Evolutionary conservation across 208 protist species (phyloP).

Genomic region (Leishmania guyanensis): DNA sequence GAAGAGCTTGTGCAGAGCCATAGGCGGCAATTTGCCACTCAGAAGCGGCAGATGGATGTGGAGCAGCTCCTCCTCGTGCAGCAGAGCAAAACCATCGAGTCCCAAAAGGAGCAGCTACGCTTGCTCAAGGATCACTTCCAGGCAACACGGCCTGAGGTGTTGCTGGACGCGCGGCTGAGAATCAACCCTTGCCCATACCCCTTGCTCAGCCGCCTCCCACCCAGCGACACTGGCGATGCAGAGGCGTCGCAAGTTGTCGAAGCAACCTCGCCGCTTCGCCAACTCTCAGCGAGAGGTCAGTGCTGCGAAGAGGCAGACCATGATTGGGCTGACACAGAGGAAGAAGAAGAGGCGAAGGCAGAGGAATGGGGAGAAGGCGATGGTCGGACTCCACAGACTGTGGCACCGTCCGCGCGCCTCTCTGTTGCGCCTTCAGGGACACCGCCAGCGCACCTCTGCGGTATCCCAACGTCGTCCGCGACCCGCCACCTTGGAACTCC

Average conservation of each 20-base stretch:
- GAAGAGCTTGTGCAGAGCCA: constrained; percentile 73
- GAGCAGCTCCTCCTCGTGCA: constrained; percentile 29
- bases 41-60: constrained; percentile 53
- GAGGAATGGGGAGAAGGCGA: background rate
- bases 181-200: background rate
- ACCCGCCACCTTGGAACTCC: background rate
- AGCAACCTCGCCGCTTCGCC: background rate
- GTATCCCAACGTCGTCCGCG: constrained; percentile 13
- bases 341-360: constrained; percentile 6
- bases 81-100: constrained; percentile 39
- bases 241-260: background rate
- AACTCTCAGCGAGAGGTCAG: background rate
- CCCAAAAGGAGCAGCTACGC: constrained; percentile 33
- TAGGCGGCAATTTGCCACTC: constrained; percentile 62
- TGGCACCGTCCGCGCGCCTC: background rate
- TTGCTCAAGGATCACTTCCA: constrained; percentile 34
- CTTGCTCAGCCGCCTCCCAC: background rate
- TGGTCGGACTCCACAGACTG: background rate
- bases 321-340: constrained; percentile 18
- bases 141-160: constrained; percentile 16
- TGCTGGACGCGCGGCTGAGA: constrained; percentile 13
- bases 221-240: background rate
- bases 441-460: constrained; percentile 38
- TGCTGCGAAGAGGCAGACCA: constrained; percentile 9
- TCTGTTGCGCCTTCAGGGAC: constrained; percentile 4